A percentile compares a stretch with the other conserved stretches of the same genome.
These are phyloP conservation scores for Mucor piriformis DNA, from an alignment of 371 early-diverging fungal genomes.

Conservation along the genomic window DNA sequence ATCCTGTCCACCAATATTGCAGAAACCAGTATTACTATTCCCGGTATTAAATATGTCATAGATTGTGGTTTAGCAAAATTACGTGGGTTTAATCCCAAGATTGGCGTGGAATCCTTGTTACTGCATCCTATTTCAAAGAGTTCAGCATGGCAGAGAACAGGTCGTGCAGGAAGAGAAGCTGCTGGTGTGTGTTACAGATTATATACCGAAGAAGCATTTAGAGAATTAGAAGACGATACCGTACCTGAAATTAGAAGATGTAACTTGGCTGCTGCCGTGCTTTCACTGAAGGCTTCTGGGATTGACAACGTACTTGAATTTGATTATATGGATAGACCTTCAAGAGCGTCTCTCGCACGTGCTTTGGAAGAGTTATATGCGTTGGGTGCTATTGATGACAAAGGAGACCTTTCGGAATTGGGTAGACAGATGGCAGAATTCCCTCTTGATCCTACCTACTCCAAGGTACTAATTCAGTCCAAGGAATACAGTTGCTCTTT, in stretches of 20 bases:
- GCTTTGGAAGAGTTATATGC: constrained; percentile 90
- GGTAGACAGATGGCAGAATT: constrained; percentile 93
- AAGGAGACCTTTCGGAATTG: constrained; percentile 78
- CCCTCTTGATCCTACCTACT: constrained; percentile 90
- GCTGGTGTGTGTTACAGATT: constrained; percentile 83
- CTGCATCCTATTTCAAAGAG: constrained; percentile 92
- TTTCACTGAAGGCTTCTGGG: constrained; percentile 89
- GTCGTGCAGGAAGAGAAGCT: constrained; percentile 78
- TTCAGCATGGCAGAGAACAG: constrained; percentile 94
- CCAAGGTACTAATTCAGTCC: constrained; percentile 89
- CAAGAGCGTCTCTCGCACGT: constrained; percentile 70
- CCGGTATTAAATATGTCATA: constrained; percentile 97
- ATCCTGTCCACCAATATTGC: constrained; percentile 98
- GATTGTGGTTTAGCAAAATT: constrained; percentile 98
- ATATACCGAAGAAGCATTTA: constrained; percentile 89
- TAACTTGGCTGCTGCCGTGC: constrained; percentile 86
- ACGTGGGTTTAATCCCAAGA: constrained; percentile 94
- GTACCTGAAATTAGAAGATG: constrained; percentile 94
- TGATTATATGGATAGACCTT: constrained; percentile 95
- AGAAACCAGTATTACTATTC: constrained; percentile 98
- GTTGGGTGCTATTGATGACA: constrained; percentile 86
- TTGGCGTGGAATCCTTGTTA: constrained; percentile 88
- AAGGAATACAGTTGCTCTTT: constrained; percentile 71
- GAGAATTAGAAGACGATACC: constrained; percentile 78
- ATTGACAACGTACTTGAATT: constrained; percentile 88